Evolutionary conservation across 257 asterid genomes (phyloP).

Genomic region (Echites panduratus): DNA sequence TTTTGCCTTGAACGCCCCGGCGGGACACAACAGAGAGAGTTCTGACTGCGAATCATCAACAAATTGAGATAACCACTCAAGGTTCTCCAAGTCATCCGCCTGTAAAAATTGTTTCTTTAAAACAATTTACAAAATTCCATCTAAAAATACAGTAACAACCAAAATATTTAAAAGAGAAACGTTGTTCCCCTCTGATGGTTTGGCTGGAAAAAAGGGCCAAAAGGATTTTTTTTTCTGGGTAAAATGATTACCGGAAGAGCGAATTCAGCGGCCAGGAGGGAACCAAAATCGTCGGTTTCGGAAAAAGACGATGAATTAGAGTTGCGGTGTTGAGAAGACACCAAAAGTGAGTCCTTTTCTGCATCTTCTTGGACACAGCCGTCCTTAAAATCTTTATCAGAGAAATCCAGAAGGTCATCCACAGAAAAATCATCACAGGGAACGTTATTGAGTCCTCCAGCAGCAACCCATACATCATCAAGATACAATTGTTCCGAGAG

Average conservation of each 20-base stretch:
- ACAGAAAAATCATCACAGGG: slow-evolving; percentile 78
- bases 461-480: slow-evolving; percentile 47
- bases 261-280: slow-evolving; percentile 58
- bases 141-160: neutral
- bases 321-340: slow-evolving; percentile 30
- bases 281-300: slow-evolving; percentile 52
- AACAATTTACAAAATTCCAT: neutral
- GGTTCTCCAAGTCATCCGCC: slow-evolving; percentile 36
- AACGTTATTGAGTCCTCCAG: slow-evolving; percentile 50
- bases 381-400: slow-evolving; percentile 62
- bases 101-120: slow-evolving; percentile 3
- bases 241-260: slow-evolving; percentile 57
- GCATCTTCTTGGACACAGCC: slow-evolving; percentile 35
- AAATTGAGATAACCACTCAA: slow-evolving; percentile 39
- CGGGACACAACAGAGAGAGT: slow-evolving; percentile 19
- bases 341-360: slow-evolving; percentile 19
- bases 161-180: no score
- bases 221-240: neutral
- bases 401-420: slow-evolving; percentile 88
- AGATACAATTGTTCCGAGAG: slow-evolving; percentile 36
- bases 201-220: neutral
- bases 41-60: slow-evolving; percentile 32
- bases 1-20: slow-evolving; percentile 12
- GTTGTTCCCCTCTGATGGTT: neutral
- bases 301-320: slow-evolving; percentile 43